phyloP scores from a whole-genome alignment of 768 basidiomycete genomes.

The Boletus pseudopeckii region DNA sequence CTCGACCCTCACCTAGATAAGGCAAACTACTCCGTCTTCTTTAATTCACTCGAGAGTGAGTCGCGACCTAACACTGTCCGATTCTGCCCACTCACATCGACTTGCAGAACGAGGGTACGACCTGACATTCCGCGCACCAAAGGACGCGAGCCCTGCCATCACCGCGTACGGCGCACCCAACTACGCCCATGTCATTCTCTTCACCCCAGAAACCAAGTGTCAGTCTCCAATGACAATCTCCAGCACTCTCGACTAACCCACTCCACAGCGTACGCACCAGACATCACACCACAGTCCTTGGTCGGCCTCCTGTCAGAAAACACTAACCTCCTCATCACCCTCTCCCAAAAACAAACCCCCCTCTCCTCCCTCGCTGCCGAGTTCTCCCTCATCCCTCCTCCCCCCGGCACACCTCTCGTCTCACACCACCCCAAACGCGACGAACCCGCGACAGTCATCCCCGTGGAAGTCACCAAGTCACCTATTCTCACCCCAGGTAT shows the following conservation, averaged over 20 bases:
- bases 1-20: slow-evolving; percentile 69
- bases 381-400: slow-evolving; percentile 87
- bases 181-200: slow-evolving; percentile 84
- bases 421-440: slow-evolving; percentile 81
- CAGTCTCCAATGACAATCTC: slow-evolving; percentile 1
- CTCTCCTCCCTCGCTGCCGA: slow-evolving; percentile 80
- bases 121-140: slow-evolving; percentile 82
- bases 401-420: slow-evolving; percentile 76
- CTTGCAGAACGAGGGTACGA: slow-evolving; percentile 74
- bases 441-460: slow-evolving; percentile 62
- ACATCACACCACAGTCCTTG: slow-evolving; percentile 80
- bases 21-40: slow-evolving; percentile 78
- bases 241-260: background rate
- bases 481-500: slow-evolving; percentile 47
- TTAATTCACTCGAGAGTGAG: slow-evolving; percentile 70
- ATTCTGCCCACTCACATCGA: background rate
- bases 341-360: slow-evolving; percentile 72
- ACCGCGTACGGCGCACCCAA: slow-evolving; percentile 67
- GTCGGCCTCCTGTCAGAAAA: slow-evolving; percentile 63
- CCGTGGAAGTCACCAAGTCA: slow-evolving; percentile 49
- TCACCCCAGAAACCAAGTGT: slow-evolving; percentile 87
- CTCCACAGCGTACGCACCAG: slow-evolving; percentile 57
- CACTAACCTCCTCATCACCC: slow-evolving; percentile 81
- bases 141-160: slow-evolving; percentile 63
- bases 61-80: background rate